Evolutionary conservation across 495 filamentous ascomycete species (phyloP), one percentile per base, ranked within the genome.

Genomic region (Amniculicola lignicola): DNA sequence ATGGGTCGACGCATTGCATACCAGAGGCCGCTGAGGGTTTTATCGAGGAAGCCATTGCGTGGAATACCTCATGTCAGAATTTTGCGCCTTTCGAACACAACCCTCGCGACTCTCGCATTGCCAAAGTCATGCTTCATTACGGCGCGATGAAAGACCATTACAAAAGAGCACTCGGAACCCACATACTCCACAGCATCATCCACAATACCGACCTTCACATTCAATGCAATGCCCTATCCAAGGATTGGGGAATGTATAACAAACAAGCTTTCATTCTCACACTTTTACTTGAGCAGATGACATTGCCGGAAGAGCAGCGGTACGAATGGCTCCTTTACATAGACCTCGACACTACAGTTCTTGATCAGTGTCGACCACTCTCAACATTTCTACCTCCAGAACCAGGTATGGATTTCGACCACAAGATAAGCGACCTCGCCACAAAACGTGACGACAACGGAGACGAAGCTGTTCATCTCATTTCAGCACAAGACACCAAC

Each of bases 311-410:
- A 39, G 69, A 59, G 10, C 58, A 78, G 57, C 57, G 75, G 22
- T 43, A 78, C 33, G 67, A 78, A 54, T 81, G 78, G 78, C 48
- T 79, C 7, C 72, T 78, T 50, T 82, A 78, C 77, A 69, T 75
- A 23, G 79, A 82, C 49, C 67, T 66, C 27, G 79, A 80, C 53
- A 79, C 74, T 10, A 63, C 78, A 3, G 60, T 80, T 37, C 64
- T 79, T 54, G 80, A 82, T 54, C 70, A 70, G 0, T 67, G 75
- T 35, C 70, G 79, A 12, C 75, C 75, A 1, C 67, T 77, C 27
- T 72, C 76, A 25, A 63, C 64, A 21, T 82, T 80, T 64, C 68
- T 79, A 10, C 77, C 77, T 10, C 52, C 31, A 1, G 27, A 22
- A 29, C 23, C 22, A 11, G 23, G 23, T n/a, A 74, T 15, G 64